Percentiles rank a stretch among this genome's conserved stretches.
Evolutionary conservation across 345 rosid genomes (phyloP).

Genomic region (Hirschfeldia incana): DNA sequence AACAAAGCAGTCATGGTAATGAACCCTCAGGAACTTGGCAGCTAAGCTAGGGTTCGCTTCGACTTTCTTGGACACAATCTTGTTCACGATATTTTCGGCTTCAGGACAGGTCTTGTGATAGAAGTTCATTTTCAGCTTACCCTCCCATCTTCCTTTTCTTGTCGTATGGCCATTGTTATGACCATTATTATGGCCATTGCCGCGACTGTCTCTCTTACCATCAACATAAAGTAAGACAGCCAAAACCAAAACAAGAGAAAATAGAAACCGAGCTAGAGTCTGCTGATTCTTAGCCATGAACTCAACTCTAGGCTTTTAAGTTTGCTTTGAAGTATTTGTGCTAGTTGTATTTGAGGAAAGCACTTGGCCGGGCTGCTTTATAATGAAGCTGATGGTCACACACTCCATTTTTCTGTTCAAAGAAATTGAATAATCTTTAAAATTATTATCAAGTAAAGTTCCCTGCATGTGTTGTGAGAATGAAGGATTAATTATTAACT

Average conservation of each 20-base stretch:
- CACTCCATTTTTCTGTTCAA: conserved; percentile 2
- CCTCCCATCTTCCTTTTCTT: conserved; percentile 33
- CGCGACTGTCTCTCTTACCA: conserved; percentile 20
- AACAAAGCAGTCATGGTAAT: conserved; percentile 70
- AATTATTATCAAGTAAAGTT: conserved; percentile 32
- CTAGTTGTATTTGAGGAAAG: conserved; percentile 19
- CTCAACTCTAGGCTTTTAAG: not conserved
- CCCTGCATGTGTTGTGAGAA: conserved; percentile 36
- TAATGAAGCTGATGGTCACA: conserved; percentile 15
- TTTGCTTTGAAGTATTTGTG: conserved; percentile 14
- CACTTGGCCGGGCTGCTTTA: conserved; percentile 28
- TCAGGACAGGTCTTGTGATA: conserved; percentile 40
- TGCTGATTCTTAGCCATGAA: conserved; percentile 18
- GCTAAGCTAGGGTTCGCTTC: conserved; percentile 41
- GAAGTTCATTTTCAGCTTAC: conserved; percentile 24
- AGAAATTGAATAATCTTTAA: conserved; percentile 1
- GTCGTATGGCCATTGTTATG: conserved; percentile 10
- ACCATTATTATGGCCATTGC: not conserved
- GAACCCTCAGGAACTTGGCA: conserved; percentile 55
- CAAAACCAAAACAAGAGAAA: conserved; percentile 23
- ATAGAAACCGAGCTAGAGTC: not conserved
- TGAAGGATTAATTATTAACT: conserved; percentile 36
- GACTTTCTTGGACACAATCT: conserved; percentile 37
- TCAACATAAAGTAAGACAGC: conserved; percentile 28
- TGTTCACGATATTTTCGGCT: conserved; percentile 43